Base-by-base conservation (phyloP, 2,329 filamentous ascomycete genomes). In the Xylaria multiplex region DNA sequence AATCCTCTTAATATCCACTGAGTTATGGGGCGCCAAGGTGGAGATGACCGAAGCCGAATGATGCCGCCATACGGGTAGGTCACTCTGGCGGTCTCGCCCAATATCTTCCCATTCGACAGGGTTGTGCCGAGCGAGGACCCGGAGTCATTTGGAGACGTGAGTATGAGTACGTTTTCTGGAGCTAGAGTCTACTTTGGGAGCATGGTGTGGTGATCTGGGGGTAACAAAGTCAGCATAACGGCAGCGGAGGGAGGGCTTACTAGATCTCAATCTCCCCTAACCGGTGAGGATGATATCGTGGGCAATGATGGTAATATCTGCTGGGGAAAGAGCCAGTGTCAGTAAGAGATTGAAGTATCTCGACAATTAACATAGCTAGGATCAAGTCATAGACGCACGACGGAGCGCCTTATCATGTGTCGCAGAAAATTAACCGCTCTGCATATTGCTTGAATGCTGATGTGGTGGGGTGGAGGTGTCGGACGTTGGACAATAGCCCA, bases 81-180 rank as follows among this genome's bases (percentile, higher is more conserved):
- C 50, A 27, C 59, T 55, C 59, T 27, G 19, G 52, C 59, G 49
- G 30, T 2, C 24, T 37, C 43, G 30, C 49, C 59, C 59, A 61
- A 62, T 62, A 49, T 62, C 59, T 62, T 55, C 59, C 59, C 50
- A 54, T 62, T 48, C 50, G 40, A 60, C 24, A 19, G 48, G 58
- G 58, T 53, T 60, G 58, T 60, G 58, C 58, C 53, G 37, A 45
- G 58, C 48, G 58, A 62, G 59, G 59, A 32, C 14, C 50, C 59
- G 43, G 49, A 42, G 50, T 55, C 40, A 54, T 45, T 3, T n/a
- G 30, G 50, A 48, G 50, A n/a, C 49, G 49, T 48, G 50, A 62
- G 59, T 62, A 48, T 62, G 50, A 22, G 59, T 55, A 62, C 50
- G 52, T 40, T 55, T 62, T 62, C 59, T 55, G 59, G 43, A 43